Evolutionary conservation across 2,329 filamentous ascomycete genomes (phyloP).

Genomic region (Ceratocystiopsis minuta): DNA sequence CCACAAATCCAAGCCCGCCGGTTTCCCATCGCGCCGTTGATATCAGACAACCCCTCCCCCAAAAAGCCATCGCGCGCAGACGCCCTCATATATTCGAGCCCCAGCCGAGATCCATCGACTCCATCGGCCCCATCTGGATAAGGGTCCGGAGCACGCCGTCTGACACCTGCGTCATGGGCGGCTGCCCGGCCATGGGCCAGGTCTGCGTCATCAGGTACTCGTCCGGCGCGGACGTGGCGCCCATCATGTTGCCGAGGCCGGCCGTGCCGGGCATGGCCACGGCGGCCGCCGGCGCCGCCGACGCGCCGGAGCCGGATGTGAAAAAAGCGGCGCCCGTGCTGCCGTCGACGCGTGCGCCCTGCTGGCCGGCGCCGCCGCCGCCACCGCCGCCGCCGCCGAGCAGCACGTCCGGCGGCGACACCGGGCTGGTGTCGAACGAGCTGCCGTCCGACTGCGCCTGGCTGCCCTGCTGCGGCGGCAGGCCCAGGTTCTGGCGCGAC

Average conservation of each 20-base stretch:
- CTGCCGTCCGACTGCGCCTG: conserved; percentile 14
- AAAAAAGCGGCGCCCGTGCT: conserved; percentile 22
- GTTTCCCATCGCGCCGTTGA: too few relatives aligned
- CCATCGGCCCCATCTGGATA: conserved; percentile 41
- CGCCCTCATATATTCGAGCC: conserved; percentile 14
- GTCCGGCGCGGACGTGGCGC: conserved; percentile 15
- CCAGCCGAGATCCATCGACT: conserved; percentile 38
- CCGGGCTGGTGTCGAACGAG: conserved; percentile 35
- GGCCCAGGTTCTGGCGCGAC: conserved; percentile 14
- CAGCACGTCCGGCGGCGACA: conserved; percentile 15
- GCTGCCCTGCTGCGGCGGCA: conserved; percentile 6
- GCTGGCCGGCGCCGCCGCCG: conserved; percentile 3
- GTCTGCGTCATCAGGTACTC: conserved; percentile 25
- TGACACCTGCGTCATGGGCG: conserved; percentile 34
- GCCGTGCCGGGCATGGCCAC: background rate
- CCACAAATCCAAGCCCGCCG: too few relatives aligned
- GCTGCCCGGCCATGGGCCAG: conserved; percentile 25
- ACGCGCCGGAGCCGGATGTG: conserved; percentile 1
- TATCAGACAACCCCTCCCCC: too few relatives aligned
- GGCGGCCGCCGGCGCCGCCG: background rate
- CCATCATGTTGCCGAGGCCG: conserved; percentile 4
- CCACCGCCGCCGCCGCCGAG: too few relatives aligned
- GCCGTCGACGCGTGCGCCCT: conserved; percentile 16
- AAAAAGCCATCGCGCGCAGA: background rate
- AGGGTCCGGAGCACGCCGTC: conserved; percentile 39